phyloP scores from a whole-genome alignment of 2,329 filamentous ascomycete species.

The Aureobasidium sp. region DNA sequence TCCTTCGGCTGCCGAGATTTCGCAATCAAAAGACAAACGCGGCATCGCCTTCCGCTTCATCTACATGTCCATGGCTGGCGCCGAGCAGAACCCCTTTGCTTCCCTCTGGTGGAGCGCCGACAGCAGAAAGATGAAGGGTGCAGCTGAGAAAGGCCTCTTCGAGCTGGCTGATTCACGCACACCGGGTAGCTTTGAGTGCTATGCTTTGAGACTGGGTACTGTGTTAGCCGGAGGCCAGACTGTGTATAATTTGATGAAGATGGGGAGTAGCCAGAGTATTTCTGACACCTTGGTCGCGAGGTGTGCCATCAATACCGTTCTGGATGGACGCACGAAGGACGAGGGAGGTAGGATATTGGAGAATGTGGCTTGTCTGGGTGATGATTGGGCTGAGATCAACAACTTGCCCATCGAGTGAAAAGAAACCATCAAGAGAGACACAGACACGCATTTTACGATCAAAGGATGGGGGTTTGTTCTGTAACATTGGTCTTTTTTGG shows the following conservation, averaged over 20 bases:
- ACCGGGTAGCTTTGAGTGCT: constrained; percentile 29
- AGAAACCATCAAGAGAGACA: background rate
- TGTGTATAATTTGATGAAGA: constrained; percentile 25
- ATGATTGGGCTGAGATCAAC: constrained; percentile 32
- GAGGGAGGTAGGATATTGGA: constrained; percentile 29
- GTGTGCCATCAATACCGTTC: constrained; percentile 24
- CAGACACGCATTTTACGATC: background rate
- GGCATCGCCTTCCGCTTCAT: constrained; percentile 36
- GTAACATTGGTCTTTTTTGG: background rate
- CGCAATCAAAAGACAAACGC: constrained; percentile 19
- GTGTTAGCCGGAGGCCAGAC: constrained; percentile 27
- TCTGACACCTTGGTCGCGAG: constrained; percentile 28
- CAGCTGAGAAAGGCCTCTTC: constrained; percentile 31
- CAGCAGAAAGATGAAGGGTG: constrained; percentile 31
- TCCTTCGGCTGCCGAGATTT: constrained; percentile 21
- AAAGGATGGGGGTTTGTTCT: background rate
- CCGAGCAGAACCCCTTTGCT: constrained; percentile 35
- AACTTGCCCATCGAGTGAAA: background rate
- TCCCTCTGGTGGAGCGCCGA: constrained; percentile 32
- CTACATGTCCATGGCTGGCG: constrained; percentile 33
- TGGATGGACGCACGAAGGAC: constrained; percentile 25
- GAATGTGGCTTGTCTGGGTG: constrained; percentile 30
- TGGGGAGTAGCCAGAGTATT: constrained; percentile 26
- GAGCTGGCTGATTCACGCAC: constrained; percentile 25
- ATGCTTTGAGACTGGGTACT: constrained; percentile 27